A percentile compares a stretch with the other conserved stretches of the same genome.
These are phyloP conservation scores for Ogataea angusta DNA, from an alignment of 805 yeast species.

Conservation along the genomic window DNA sequence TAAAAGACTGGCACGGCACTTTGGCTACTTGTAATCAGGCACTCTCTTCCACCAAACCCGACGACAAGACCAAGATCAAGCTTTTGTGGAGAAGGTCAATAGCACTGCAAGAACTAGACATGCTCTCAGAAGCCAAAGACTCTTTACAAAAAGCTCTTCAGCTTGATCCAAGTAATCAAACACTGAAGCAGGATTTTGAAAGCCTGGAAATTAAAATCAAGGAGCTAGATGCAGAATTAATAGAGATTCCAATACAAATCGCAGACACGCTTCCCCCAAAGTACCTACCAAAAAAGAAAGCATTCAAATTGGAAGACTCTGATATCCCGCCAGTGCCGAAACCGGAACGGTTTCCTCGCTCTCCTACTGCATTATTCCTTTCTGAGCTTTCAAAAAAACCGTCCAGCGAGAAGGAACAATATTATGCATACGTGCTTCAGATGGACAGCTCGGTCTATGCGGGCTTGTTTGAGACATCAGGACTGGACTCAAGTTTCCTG, in stretches of 20 bases:
- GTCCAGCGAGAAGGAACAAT: constrained; percentile 24
- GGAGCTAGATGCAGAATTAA: neutral
- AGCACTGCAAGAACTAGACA: constrained; percentile 34
- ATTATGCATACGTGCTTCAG: constrained; percentile 37
- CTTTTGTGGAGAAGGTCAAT: constrained; percentile 49
- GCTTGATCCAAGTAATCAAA: constrained; percentile 10
- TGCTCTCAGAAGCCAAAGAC: constrained; percentile 28
- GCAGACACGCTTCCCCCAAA: constrained; percentile 9
- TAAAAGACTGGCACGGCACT: constrained; percentile 48
- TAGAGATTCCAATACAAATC: constrained; percentile 6
- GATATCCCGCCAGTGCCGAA: constrained; percentile 35
- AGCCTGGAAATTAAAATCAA: neutral
- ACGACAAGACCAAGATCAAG: constrained; percentile 40
- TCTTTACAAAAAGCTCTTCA: constrained; percentile 31
- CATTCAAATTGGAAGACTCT: constrained; percentile 17
- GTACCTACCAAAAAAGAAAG: neutral
- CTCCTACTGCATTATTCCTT: constrained; percentile 46
- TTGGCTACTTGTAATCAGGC: constrained; percentile 50
- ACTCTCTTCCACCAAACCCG: constrained; percentile 25
- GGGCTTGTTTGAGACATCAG: constrained; percentile 38
- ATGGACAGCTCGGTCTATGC: constrained; percentile 27
- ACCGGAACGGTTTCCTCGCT: constrained; percentile 22
- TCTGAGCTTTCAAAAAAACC: constrained; percentile 37
- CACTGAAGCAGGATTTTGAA: constrained; percentile 4
- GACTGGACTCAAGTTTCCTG: constrained; percentile 48